Percentiles rank a stretch among this genome's conserved stretches.
Conservation (phyloP, 2,329 filamentous ascomycete species). For the Aspergillus puulaauensis region DNA sequence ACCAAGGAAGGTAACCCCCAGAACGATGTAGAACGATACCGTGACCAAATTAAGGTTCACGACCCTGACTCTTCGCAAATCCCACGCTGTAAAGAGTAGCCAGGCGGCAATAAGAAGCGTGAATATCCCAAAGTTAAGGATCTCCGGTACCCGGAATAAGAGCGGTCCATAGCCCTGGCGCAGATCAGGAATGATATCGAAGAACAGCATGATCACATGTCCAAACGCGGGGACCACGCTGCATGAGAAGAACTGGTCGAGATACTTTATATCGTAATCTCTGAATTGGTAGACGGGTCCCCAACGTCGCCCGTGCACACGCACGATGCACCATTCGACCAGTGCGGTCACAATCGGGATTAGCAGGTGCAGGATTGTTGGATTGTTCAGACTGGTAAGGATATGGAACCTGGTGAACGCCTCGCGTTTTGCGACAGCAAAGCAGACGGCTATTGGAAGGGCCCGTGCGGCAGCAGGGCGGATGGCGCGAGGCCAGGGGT, state of each 20-base stretch:
- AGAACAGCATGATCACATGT: not conserved
- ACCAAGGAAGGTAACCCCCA: not conserved
- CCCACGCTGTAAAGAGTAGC: conserved; percentile 3
- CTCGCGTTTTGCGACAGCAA: too few species aligned
- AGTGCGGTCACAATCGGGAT: not conserved
- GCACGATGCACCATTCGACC: not conserved
- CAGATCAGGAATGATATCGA: not conserved
- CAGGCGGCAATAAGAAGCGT: not conserved
- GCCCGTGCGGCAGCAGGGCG: not conserved
- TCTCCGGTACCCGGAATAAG: not conserved
- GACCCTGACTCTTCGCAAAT: conserved; percentile 3
- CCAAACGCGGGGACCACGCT: not conserved
- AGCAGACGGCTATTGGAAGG: not conserved
- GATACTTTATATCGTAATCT: not conserved
- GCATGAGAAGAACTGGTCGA: not conserved
- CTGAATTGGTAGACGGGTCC: conserved; percentile 1
- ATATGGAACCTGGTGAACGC: too few species aligned
- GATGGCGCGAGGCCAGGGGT: conserved; percentile 4
- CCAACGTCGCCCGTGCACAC: not conserved
- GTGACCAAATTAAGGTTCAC: not conserved
- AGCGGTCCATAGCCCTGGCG: not conserved
- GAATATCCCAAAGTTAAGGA: not conserved
- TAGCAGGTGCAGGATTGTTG: not conserved
- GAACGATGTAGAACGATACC: not conserved
- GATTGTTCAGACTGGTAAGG: too few species aligned